Evolutionary conservation across 225 moss, liverwort and hornwort genomes (phyloP), one percentile per base, ranked within the genome.

Genomic region (Marchantia polymorpha): DNA sequence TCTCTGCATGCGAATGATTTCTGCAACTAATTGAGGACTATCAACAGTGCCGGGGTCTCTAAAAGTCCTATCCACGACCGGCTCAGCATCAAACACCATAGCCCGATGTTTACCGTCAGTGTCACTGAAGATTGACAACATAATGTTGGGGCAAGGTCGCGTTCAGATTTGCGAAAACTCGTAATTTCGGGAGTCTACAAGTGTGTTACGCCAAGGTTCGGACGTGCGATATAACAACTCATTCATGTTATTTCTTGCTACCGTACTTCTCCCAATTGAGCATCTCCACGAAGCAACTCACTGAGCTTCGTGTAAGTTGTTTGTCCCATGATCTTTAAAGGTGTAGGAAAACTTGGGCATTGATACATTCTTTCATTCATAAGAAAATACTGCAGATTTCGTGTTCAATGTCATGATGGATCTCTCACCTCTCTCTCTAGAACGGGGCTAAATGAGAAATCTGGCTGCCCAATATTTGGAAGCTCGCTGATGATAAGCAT

Each of bases 401-500:
- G 23, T 10, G 12, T 69, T 39, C 20, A 69, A 39, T 69, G 9
- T 4, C 16, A 39, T 13, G 15, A 69, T 39, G 69, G 22, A 61
- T 67, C 13, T 50, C 25, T 72, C 27, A 73, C 73, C 73, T 73
- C 26, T 73, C 54, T 27, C 22, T 51, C 50, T 54, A 73, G 25
- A 7, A 7, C n/a, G 53, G 53, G 27, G 23, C 14, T 19, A 11
- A 39, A 76, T 70, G 54, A 64, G 23, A 77, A 67, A 54, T 83
- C 74, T 79, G 59, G 72, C 17, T 61, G 50, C 8, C 7, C 59
- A 6, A 86, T 46, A 46, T 86, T 46, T 22, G 81, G 81, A 75
- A 79, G 79, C 74, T 87, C 86, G 31, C 83, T 82, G 31, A 75
- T 76, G 50, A 87, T 80, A 48, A 87, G 79, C 63, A 81, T 27